Conservation (phyloP, 805 yeast genomes). For the Yamadazyma scolyti region DNA sequence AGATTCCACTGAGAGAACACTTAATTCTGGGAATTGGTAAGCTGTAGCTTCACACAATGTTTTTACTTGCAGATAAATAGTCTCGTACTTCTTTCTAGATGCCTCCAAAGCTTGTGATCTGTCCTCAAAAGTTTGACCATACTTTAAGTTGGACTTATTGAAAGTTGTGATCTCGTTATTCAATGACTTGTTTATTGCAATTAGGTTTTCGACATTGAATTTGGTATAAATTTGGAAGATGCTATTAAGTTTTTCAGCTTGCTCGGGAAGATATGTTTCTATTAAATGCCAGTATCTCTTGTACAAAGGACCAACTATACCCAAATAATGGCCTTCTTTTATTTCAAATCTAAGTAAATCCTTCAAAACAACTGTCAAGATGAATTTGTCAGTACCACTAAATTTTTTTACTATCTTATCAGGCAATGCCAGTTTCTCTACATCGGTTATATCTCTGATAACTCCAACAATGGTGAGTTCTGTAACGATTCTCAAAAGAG, state of each 20-base stretch:
- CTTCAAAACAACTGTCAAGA: constrained; percentile 22
- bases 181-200: constrained; percentile 37
- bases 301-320: constrained; percentile 45
- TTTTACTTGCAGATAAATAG: constrained; percentile 5
- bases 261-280: constrained; percentile 22
- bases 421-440: constrained; percentile 37
- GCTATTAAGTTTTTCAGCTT: constrained; percentile 32
- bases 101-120: constrained; percentile 31
- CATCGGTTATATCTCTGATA: constrained; percentile 43
- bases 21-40: constrained; percentile 11
- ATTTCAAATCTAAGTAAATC: constrained; percentile 26
- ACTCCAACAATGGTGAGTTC: constrained; percentile 61
- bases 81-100: constrained; percentile 8
- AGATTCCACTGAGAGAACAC: constrained; percentile 9
- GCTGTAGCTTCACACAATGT: constrained; percentile 7
- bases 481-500: constrained; percentile 46
- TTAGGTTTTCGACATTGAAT: constrained; percentile 31
- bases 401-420: constrained; percentile 33
- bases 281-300: constrained; percentile 41
- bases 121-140: constrained; percentile 57
- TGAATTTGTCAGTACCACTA: constrained; percentile 18
- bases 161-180: constrained; percentile 16
- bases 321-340: constrained; percentile 25
- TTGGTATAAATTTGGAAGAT: constrained; percentile 33
- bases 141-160: constrained; percentile 50